phyloP scores from a whole-genome alignment of 2,329 filamentous ascomycete genomes.

The Diplodia seriata region DNA sequence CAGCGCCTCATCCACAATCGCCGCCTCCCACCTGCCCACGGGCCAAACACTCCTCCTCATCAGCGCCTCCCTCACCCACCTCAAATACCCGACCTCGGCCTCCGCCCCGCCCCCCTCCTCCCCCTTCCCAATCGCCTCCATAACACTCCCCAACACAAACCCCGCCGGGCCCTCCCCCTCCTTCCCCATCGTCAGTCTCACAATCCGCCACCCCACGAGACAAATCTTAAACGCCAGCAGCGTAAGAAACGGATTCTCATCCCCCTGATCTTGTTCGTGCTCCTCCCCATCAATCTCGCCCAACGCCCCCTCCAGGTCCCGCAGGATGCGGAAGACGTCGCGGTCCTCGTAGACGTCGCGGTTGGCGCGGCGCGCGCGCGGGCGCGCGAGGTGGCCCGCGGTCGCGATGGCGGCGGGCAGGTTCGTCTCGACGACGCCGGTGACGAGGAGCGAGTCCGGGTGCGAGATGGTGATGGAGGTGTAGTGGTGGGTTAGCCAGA shows the following conservation, averaged over 20 bases:
- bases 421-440: slow-evolving; percentile 8
- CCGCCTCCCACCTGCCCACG: neutral
- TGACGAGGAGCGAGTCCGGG: neutral
- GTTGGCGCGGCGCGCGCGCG: neutral
- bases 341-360: slow-evolving; percentile 8
- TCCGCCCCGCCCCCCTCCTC: neutral
- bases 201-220: slow-evolving; percentile 8
- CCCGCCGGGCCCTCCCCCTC: neutral
- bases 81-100: slow-evolving; percentile 1
- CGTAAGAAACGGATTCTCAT: slow-evolving; percentile 4
- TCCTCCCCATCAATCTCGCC: neutral
- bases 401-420: slow-evolving; percentile 19
- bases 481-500: neutral
- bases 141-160: slow-evolving; percentile 13
- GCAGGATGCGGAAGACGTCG: slow-evolving; percentile 1
- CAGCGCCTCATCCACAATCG: slow-evolving; percentile 11
- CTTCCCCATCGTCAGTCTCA: neutral
- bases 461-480: slow-evolving; percentile 1
- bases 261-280: too few species aligned
- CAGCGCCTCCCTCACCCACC: slow-evolving; percentile 8
- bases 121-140: neutral
- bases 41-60: slow-evolving; percentile 3
- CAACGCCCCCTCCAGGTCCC: neutral
- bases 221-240: slow-evolving; percentile 9
- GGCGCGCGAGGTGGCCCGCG: neutral